phyloP scores from a whole-genome alignment of 2,329 filamentous ascomycete genomes.

The Penicillium sp. region DNA sequence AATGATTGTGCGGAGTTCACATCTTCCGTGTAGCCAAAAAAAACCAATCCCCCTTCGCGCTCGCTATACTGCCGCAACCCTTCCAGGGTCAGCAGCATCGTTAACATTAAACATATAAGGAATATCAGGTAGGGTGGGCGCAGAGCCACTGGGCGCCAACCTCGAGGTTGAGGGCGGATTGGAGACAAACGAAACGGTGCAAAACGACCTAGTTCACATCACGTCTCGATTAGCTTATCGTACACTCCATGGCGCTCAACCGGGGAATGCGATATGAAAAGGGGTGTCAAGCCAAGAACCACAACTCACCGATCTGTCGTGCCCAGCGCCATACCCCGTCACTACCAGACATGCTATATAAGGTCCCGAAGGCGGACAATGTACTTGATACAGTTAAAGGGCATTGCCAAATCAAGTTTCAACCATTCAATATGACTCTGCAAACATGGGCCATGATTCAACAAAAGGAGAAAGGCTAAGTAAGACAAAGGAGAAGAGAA shows the following conservation, averaged over 20 bases:
- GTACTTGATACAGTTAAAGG: constrained; percentile 6
- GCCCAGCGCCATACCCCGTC: constrained; percentile 17
- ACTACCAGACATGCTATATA: constrained; percentile 22
- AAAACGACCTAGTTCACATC: background rate
- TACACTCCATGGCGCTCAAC: background rate
- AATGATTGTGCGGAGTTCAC: constrained; percentile 30
- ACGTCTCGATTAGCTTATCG: background rate
- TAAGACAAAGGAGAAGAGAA: background rate
- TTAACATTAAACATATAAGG: constrained; percentile 24
- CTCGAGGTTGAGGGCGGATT: constrained; percentile 8
- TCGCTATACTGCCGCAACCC: constrained; percentile 31
- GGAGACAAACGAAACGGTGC: background rate
- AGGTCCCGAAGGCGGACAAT: constrained; percentile 10
- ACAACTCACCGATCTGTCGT: constrained; percentile 19
- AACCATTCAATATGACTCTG: background rate
- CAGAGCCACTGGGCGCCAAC: constrained; percentile 36
- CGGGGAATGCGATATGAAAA: background rate
- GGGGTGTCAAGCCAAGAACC: background rate
- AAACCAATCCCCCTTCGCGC: constrained; percentile 28
- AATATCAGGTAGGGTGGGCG: constrained; percentile 30
- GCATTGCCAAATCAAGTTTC: constrained; percentile 18
- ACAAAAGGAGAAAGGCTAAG: background rate
- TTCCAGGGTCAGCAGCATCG: constrained; percentile 27
- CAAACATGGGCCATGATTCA: background rate
- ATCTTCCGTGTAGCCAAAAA: constrained; percentile 30